Evolutionary conservation across 2,329 filamentous ascomycete species (phyloP), one percentile per base, ranked within the genome.

Genomic region (Verticillium zaregamsianum): DNA sequence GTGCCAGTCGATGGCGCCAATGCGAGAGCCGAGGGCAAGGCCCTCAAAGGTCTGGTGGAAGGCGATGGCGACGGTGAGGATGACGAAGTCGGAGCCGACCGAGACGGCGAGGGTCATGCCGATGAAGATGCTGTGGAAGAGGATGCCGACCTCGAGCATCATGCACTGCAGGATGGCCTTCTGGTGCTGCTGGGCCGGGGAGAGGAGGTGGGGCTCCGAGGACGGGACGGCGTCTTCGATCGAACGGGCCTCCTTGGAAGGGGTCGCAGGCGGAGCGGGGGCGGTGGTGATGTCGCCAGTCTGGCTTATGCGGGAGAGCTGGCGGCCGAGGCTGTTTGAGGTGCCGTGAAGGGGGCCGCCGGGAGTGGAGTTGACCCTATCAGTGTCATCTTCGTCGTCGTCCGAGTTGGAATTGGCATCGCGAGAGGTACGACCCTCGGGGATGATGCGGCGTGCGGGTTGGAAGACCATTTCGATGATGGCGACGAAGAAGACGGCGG

Each of bases 21-120:
- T 90, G 61, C 87, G 84, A 2, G 84, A 83, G 25, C 87, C 87
- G 3, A 90, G 79, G 14, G 86, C 87, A 25, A 90, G 80, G 31
- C 87, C 87, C 73, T 74, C 78, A 64, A 81, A 81, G 1, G 76
- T 77, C 68, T 83, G 90, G 69, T 94, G 91, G 73, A 93, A 93
- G 59, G 85, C 83, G 67, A 94, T 92, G 58, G 91, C 91, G 56
- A 93, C 82, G 1, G 93, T 81, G 62, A 94, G 86, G n/a, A 93
- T 87, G 60, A 91, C 81, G 69, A 94, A 94, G 5, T 89, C 85
- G 9, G 88, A 87, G 1, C 90, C 90, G 0, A 89, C 90, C 3
- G 90, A 88, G 8, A 94, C 90, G 35, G 89, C 91, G 52, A 94
- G 81, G 3, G 91, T 90, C 89, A 93, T 93, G 64, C 91, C 91